phyloP scores from a whole-genome alignment of 2,329 filamentous ascomycete species.

The Pseudogymnoascus sp. region DNA sequence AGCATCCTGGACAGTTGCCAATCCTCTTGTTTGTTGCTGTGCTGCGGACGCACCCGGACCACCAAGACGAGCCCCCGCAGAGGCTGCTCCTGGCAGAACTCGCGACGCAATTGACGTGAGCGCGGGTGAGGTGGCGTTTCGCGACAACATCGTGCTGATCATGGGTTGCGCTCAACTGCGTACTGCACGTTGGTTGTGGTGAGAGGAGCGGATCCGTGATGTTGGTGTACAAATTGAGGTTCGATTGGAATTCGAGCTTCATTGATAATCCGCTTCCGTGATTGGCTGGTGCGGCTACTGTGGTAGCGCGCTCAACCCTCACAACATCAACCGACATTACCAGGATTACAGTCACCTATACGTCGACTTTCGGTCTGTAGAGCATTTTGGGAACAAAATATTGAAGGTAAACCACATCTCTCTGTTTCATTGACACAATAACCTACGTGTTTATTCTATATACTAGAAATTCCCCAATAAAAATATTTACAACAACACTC shows the following conservation, averaged over 20 bases:
- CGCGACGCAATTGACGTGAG: constrained; percentile 26
- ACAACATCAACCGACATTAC: neutral
- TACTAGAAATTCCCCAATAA: neutral
- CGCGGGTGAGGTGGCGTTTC: constrained; percentile 28
- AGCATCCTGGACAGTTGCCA: constrained; percentile 75
- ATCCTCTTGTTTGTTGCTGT: constrained; percentile 56
- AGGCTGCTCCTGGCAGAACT: constrained; percentile 24
- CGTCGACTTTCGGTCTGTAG: neutral
- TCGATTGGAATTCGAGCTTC: constrained; percentile 10
- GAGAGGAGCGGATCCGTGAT: neutral
- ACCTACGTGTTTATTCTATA: neutral
- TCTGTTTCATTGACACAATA: neutral
- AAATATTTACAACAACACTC: constrained; percentile 38
- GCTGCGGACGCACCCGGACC: constrained; percentile 30
- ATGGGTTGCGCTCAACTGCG: constrained; percentile 29
- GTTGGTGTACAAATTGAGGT: constrained; percentile 9
- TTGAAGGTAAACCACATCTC: constrained; percentile 2
- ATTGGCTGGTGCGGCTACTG: constrained; percentile 7
- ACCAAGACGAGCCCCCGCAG: constrained; percentile 21
- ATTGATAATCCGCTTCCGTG: constrained; percentile 9
- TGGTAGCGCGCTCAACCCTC: constrained; percentile 1
- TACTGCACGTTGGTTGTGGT: constrained; percentile 7
- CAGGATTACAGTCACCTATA: neutral
- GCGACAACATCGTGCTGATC: constrained; percentile 29
- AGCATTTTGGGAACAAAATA: neutral